A percentile compares a stretch with the other conserved stretches of the same genome.
Conservation (phyloP, 441 rosid genomes). For the Brassica hybrid region DNA sequence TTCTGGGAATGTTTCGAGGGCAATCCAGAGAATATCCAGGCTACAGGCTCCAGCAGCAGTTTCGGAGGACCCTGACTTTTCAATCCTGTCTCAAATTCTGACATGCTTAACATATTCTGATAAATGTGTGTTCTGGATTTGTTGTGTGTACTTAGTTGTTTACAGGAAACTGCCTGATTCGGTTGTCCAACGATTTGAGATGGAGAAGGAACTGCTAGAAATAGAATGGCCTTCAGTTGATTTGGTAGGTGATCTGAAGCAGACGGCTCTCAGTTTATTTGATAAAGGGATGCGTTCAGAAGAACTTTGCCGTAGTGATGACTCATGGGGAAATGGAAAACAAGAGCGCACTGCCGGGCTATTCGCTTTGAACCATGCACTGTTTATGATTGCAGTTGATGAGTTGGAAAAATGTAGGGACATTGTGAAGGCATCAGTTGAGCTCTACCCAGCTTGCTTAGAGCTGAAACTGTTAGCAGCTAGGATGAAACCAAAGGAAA, state of each 20-base stretch:
- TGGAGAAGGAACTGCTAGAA: conserved; percentile 62
- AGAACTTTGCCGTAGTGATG: conserved; percentile 37
- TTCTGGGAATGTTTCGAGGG: conserved; percentile 76
- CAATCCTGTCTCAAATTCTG: conserved; percentile 79
- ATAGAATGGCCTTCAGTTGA: conserved; percentile 72
- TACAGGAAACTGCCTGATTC: conserved; percentile 88
- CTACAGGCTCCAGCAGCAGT: conserved; percentile 49
- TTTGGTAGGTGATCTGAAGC: conserved; percentile 57
- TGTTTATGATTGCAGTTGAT: conserved; percentile 65
- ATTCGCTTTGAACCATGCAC: conserved; percentile 66
- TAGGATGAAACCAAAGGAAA: conserved; percentile 51
- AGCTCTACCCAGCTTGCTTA: conserved; percentile 66
- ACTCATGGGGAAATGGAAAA: too few species aligned
- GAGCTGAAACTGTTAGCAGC: conserved; percentile 73
- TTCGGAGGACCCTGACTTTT: conserved; percentile 67
- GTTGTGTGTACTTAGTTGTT: conserved; percentile 94
- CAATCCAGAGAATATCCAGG: conserved; percentile 57
- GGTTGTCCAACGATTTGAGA: conserved; percentile 64
- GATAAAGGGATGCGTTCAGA: conserved; percentile 53
- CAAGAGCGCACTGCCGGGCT: conserved; percentile 49
- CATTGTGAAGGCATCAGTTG: conserved; percentile 61
- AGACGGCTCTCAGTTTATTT: conserved; percentile 51
- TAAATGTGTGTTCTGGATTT: conserved; percentile 97
- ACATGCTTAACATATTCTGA: conserved; percentile 88
- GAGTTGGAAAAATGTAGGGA: conserved; percentile 51